Percentiles rank a stretch among this genome's conserved stretches.
Conservation (phyloP, 345 rosid genomes). For the Kandelia obovata region DNA sequence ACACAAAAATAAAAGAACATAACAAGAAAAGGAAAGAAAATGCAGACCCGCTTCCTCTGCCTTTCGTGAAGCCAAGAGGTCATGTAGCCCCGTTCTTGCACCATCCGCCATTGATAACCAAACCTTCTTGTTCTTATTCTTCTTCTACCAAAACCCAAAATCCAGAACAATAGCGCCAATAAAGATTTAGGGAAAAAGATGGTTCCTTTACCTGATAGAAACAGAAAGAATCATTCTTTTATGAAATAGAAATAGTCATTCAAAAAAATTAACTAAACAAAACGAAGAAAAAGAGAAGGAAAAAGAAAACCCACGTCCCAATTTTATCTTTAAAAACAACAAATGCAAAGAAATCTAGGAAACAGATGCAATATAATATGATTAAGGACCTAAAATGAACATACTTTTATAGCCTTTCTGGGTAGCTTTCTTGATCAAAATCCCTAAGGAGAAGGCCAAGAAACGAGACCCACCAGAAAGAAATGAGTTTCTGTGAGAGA, state of each 20-base stretch:
- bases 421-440: neutral
- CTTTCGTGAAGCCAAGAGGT: conserved; percentile 77
- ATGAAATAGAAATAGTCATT: neutral
- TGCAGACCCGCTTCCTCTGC: conserved; percentile 83
- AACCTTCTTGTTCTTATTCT: neutral
- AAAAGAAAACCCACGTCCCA: neutral
- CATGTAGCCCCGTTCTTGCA: conserved; percentile 51
- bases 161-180: neutral
- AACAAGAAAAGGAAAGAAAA: neutral
- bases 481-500: neutral
- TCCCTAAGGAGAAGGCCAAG: too few species aligned
- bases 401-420: neutral
- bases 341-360: neutral
- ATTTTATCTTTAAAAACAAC: neutral
- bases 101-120: conserved; percentile 37
- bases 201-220: too few species aligned
- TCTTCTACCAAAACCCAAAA: neutral
- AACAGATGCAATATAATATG: neutral
- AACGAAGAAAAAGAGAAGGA: neutral
- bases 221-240: too few species aligned
- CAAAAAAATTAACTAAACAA: neutral
- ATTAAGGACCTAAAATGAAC: neutral
- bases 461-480: neutral
- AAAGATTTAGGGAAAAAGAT: neutral
- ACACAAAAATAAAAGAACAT: neutral